These are phyloP conservation scores for Mrakia gelida DNA, from an alignment of 768 basidiomycete species.

Conservation along the genomic window DNA sequence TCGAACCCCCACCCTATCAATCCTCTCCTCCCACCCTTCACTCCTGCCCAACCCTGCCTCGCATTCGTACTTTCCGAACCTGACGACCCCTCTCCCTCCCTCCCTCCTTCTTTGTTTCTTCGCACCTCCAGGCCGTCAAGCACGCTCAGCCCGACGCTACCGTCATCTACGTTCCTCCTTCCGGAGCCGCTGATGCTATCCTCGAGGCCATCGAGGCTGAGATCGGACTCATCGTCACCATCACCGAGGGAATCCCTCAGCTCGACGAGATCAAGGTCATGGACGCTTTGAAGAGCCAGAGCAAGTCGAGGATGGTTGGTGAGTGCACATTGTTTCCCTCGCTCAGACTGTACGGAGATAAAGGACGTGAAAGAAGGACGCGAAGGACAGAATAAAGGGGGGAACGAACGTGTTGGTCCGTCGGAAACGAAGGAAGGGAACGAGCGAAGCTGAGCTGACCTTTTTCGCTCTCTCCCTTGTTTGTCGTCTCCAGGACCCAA, in stretches of 20 bases:
- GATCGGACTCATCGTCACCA: constrained; percentile 93
- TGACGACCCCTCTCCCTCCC: not conserved
- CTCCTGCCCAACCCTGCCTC: too few species aligned
- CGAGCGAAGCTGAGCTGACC: constrained; percentile 12
- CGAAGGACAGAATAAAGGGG: too few species aligned
- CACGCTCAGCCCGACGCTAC: constrained; percentile 86
- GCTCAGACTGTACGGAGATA: not conserved
- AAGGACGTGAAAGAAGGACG: too few species aligned
- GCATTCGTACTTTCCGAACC: not conserved
- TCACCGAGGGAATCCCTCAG: constrained; percentile 98
- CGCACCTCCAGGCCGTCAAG: constrained; percentile 64
- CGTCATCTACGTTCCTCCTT: constrained; percentile 97
- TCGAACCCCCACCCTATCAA: too few species aligned
- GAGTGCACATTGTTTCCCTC: not conserved
- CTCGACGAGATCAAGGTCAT: constrained; percentile 91
- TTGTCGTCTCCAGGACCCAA: constrained; percentile 55
- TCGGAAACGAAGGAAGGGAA: not conserved
- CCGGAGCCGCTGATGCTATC: constrained; percentile 90
- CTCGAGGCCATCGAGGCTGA: constrained; percentile 98
- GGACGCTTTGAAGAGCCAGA: constrained; percentile 90
- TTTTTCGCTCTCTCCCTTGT: not conserved
- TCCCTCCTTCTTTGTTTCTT: not conserved
- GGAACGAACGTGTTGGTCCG: too few species aligned
- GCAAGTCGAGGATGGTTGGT: constrained; percentile 89
- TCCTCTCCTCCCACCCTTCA: too few species aligned